Evolutionary conservation across 2,329 filamentous ascomycete genomes (phyloP), one percentile per base, ranked within the genome.

Genomic region (Trematosphaeria pertusa): DNA sequence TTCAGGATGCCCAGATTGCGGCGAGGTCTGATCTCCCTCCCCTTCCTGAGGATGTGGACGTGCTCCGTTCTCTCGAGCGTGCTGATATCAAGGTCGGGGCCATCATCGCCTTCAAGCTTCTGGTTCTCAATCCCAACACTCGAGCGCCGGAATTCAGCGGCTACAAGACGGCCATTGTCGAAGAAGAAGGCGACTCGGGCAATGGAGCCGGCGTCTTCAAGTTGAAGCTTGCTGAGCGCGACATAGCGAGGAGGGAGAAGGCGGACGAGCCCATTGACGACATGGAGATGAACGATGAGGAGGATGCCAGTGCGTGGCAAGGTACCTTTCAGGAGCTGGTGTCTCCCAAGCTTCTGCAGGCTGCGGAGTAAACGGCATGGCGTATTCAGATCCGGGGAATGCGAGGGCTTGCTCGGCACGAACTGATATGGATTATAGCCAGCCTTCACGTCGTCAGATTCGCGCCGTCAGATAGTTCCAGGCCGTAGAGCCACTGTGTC

Each of bases 211-310:
- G 73, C 3, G 73, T 65, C 0, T 65, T 96, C 12, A 75, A 79
- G 17, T 73, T 95, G 4, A 76, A 80, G 9, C 78, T 96, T 2
- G 89, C 91, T 2, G 80, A 80, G 51, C 82, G 88, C 20, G 88
- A 95, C 62, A 76, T 87, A 37, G 72, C 80, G 10, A 71, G 48
- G 36, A 79, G 82, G 52, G 86, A 82, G 60, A 68, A 73, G 14
- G 85, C 85, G 54, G 85, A 93, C 57, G 85, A 81, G 52, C 88
- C 86, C 47, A 82, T 82, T 9, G 64, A 65, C 6, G 80, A 54
- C 8, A 61, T 69, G 26, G 51, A 52, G 17, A 54, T 69, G 56
- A 59, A 58, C 4, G 64, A 62, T 5, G 63, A 61, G 4, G 61
- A 61, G 26, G 62, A 68, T 6, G 56, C 59, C 18, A 55, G 59